Percentiles rank a stretch among this genome's conserved stretches.
phyloP scores from a whole-genome alignment of 257 asterid genomes.

The Leonotis leonurus region DNA sequence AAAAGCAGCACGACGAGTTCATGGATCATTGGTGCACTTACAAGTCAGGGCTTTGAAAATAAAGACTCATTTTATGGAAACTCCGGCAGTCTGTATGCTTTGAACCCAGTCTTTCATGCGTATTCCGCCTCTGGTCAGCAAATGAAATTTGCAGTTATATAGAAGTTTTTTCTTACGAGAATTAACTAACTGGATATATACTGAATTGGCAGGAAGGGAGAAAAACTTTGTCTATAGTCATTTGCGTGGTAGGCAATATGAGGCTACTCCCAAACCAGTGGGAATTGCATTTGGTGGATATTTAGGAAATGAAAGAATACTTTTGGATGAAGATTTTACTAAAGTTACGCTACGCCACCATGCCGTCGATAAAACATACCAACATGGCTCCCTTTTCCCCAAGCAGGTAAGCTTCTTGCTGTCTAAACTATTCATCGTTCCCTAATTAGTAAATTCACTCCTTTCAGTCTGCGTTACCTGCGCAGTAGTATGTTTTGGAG shows the following conservation, averaged over 20 bases:
- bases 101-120: slow-evolving; percentile 68
- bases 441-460: too few species aligned
- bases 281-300: slow-evolving; percentile 95
- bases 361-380: slow-evolving; percentile 85
- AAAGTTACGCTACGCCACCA: slow-evolving; percentile 75
- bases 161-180: background rate
- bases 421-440: too few species aligned
- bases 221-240: slow-evolving; percentile 81
- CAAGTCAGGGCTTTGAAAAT: slow-evolving; percentile 73
- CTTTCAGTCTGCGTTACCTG: too few species aligned
- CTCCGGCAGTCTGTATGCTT: slow-evolving; percentile 70
- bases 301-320: slow-evolving; percentile 68
- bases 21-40: slow-evolving; percentile 70
- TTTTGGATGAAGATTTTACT: slow-evolving; percentile 72
- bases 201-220: slow-evolving; percentile 61
- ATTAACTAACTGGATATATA: background rate
- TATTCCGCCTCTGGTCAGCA: slow-evolving; percentile 52
- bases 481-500: too few species aligned
- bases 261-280: slow-evolving; percentile 78
- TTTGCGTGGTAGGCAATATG: slow-evolving; percentile 63
- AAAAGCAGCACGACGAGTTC: slow-evolving; percentile 33
- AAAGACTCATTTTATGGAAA: slow-evolving; percentile 71
- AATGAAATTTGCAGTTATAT: background rate
- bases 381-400: slow-evolving; percentile 64
- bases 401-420: slow-evolving; percentile 66